Conservation (phyloP, 331 rosid genomes). For the Arachis monticola region DNA sequence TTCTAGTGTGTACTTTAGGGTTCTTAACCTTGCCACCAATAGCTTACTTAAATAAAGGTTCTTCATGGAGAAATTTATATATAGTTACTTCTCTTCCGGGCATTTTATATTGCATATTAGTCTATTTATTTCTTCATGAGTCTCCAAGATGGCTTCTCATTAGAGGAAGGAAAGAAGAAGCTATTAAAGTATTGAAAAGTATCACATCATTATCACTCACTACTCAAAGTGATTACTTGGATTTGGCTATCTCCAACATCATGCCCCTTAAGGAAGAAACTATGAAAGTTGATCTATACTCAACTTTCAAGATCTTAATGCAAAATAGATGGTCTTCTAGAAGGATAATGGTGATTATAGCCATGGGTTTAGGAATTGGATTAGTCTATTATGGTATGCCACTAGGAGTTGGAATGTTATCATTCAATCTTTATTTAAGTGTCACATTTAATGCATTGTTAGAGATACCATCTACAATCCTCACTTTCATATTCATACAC, state of each 20-base stretch:
- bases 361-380: conserved; percentile 49
- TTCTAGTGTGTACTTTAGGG: conserved; percentile 52
- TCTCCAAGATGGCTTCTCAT: conserved; percentile 69
- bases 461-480: conserved; percentile 51
- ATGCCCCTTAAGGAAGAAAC: conserved; percentile 40
- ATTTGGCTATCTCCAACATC: conserved; percentile 35
- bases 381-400: conserved; percentile 71
- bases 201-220: conserved; percentile 23
- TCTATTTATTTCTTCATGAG: conserved; percentile 44
- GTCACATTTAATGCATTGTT: conserved; percentile 59
- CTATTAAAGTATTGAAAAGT: conserved; percentile 36
- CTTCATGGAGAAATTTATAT: conserved; percentile 56
- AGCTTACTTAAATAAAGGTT: conserved; percentile 41
- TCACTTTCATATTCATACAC: conserved; percentile 32
- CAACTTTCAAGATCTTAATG: conserved; percentile 41
- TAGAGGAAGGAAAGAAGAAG: conserved; percentile 56
- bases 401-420: conserved; percentile 49
- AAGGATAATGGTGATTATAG: conserved; percentile 39
- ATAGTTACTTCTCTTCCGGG: conserved; percentile 56
- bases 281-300: conserved; percentile 37
- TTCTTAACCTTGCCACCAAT: conserved; percentile 54
- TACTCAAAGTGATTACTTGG: neutral
- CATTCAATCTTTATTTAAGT: conserved; percentile 54
- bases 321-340: conserved; percentile 51
- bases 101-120: conserved; percentile 37